Conservation (phyloP, 305 asterid species). For the Fraxinus platypoda region DNA sequence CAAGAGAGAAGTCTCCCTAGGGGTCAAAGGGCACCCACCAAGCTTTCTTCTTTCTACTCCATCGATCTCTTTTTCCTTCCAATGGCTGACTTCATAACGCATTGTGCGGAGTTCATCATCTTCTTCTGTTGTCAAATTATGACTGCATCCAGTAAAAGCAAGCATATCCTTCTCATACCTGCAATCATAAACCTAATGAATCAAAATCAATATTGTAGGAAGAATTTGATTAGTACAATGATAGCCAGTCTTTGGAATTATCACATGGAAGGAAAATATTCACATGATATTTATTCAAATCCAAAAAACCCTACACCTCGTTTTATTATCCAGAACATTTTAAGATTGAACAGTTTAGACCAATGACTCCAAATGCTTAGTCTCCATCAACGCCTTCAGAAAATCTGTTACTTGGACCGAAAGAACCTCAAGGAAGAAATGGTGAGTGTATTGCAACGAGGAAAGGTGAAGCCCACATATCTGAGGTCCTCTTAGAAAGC, state of each 20-base stretch:
- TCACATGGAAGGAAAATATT: not conserved
- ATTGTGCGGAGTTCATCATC: constrained; percentile 76
- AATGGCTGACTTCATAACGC: constrained; percentile 90
- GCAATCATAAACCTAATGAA: constrained; percentile 26
- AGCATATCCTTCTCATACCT: constrained; percentile 99
- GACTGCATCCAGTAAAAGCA: constrained; percentile 98
- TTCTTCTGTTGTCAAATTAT: constrained; percentile 82
- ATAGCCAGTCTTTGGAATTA: not conserved
- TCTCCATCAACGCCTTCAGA: not conserved
- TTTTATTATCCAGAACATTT: not conserved
- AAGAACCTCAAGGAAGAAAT: not conserved
- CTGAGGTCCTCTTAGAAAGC: not conserved
- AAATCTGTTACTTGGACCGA: not conserved
- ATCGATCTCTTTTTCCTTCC: constrained; percentile 98
- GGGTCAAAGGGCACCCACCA: constrained; percentile 97
- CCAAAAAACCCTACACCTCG: not conserved
- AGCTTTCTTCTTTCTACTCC: constrained; percentile 71
- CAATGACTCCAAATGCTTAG: not conserved
- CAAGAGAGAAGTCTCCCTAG: constrained; percentile 88
- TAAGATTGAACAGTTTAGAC: not conserved
- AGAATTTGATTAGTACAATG: not conserved
- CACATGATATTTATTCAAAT: not conserved
- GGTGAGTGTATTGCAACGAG: not conserved
- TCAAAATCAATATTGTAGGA: not conserved
- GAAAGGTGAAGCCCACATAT: not conserved